Conservation (phyloP, 2,329 filamentous ascomycete genomes). For the Pochonia chlamydosporia region DNA sequence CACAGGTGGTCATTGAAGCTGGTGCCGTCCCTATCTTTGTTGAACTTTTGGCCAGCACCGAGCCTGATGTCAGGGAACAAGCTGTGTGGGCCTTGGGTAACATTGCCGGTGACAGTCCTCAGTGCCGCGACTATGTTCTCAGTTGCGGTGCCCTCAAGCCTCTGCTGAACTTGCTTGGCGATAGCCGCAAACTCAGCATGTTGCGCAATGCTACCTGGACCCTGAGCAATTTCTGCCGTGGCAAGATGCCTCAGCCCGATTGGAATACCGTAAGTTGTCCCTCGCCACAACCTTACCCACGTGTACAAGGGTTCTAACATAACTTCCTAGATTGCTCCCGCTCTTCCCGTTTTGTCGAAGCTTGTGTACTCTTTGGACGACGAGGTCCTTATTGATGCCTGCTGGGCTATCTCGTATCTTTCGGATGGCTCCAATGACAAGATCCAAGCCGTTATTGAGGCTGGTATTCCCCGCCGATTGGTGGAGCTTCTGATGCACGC, state of each 20-base stretch:
- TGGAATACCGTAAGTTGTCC: constrained; percentile 75
- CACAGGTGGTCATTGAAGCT: constrained; percentile 97
- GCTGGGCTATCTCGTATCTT: constrained; percentile 98
- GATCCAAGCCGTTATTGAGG: constrained; percentile 98
- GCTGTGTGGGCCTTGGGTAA: constrained; percentile 98
- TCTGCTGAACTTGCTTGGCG: constrained; percentile 80
- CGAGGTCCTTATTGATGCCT: constrained; percentile 96
- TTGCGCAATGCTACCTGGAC: constrained; percentile 98
- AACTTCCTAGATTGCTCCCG: constrained; percentile 72
- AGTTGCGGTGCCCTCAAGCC: constrained; percentile 87
- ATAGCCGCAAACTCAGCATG: constrained; percentile 99
- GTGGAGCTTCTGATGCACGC: constrained; percentile 98
- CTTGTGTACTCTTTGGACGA: constrained; percentile 98
- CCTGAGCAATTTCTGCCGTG: constrained; percentile 98
- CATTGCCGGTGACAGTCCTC: constrained; percentile 96
- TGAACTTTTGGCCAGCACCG: constrained; percentile 88
- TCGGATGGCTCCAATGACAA: constrained; percentile 98
- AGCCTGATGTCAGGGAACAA: constrained; percentile 96
- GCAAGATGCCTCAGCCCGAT: constrained; percentile 97
- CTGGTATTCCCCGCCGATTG: constrained; percentile 89
- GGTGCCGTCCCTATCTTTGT: constrained; percentile 98
- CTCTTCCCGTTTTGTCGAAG: constrained; percentile 91
- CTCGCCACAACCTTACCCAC: not conserved
- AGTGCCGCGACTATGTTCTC: constrained; percentile 95
- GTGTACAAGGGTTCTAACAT: constrained; percentile 9